Evolutionary conservation across 441 rosid genomes (phyloP).

Genomic region (Pelargonium exstipulatum): DNA sequence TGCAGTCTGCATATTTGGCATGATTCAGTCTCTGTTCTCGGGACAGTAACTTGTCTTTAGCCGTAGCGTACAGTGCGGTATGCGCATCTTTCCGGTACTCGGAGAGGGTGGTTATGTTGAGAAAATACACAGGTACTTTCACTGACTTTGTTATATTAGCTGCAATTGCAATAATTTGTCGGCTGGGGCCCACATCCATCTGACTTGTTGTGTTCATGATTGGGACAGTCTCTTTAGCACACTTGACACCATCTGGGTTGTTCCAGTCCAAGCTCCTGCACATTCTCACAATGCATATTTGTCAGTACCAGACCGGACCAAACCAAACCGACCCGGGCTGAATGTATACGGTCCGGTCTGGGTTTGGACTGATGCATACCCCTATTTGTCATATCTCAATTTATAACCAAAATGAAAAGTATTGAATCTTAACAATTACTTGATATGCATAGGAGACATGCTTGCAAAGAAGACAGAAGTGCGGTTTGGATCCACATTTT

Average conservation of each 20-base stretch:
- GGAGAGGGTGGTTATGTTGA: conserved; percentile 38
- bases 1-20: conserved; percentile 38
- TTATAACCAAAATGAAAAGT: too few relatives aligned
- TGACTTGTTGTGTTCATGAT: conserved; percentile 23
- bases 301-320: too few relatives aligned
- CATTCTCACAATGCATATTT: neutral
- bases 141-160: conserved; percentile 28
- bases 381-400: too few relatives aligned
- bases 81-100: conserved; percentile 48
- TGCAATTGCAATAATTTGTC: conserved; percentile 20
- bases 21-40: conserved; percentile 32
- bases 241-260: conserved; percentile 28
- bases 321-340: too few relatives aligned
- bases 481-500: conserved; percentile 38
- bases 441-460: conserved; percentile 45
- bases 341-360: too few relatives aligned
- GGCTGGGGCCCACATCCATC: conserved; percentile 28
- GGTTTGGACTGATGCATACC: too few relatives aligned
- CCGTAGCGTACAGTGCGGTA: conserved; percentile 32
- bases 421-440: conserved; percentile 9
- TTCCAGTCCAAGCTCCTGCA: conserved; percentile 40
- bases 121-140: conserved; percentile 29
- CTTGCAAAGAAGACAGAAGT: conserved; percentile 53
- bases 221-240: conserved; percentile 35
- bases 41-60: conserved; percentile 28